phyloP scores from a whole-genome alignment of 257 asterid genomes.

The Henckelia pumila region DNA sequence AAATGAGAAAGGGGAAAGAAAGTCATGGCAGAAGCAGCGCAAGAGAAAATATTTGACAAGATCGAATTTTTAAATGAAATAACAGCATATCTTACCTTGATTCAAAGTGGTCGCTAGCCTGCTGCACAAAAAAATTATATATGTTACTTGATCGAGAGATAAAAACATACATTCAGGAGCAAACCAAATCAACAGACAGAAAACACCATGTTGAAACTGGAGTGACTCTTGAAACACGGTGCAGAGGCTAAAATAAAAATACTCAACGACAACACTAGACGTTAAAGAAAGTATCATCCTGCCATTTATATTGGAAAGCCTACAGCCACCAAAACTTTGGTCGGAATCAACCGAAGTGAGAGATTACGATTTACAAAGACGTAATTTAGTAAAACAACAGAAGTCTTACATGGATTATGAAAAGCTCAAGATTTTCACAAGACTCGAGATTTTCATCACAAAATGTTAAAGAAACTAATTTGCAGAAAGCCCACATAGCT shows the following conservation, averaged over 20 bases:
- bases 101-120: conserved; percentile 42
- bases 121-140: conserved; percentile 25
- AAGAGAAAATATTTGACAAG: not conserved
- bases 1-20: not conserved
- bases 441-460: conserved; percentile 5
- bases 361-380: not conserved
- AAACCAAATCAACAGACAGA: conserved; percentile 1
- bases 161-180: not conserved
- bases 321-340: not conserved
- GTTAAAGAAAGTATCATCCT: not conserved
- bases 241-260: not conserved
- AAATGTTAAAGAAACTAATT: not conserved
- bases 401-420: conserved; percentile 3
- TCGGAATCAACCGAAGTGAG: conserved; percentile 7
- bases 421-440: not conserved
- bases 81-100: conserved; percentile 44
- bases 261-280: conserved; percentile 10
- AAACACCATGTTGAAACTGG: not conserved
- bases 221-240: not conserved
- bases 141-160: conserved; percentile 7
- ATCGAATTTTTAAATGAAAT: not conserved
- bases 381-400: not conserved
- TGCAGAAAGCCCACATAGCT: not conserved
- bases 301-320: not conserved
- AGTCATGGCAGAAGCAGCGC: not conserved